phyloP scores from a whole-genome alignment of 148 eudicot species.

The Vaccinium corymbosum region DNA sequence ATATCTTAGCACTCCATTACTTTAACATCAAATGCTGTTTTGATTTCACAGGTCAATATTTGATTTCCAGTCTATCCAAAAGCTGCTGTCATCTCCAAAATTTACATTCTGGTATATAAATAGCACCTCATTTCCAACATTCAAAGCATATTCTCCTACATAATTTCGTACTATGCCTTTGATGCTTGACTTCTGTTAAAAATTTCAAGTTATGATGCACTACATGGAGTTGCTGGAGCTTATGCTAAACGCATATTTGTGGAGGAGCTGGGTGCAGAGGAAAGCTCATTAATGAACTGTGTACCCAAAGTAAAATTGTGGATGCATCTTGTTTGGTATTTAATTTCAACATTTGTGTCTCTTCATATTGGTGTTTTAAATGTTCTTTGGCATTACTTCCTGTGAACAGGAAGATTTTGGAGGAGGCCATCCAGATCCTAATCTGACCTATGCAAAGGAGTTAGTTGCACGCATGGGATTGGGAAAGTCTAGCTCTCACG shows the following conservation, averaged over 20 bases:
- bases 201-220: slow-evolving; percentile 73
- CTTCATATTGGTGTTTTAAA: too few species aligned
- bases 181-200: slow-evolving; percentile 8
- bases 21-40: slow-evolving; percentile 1
- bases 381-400: background rate
- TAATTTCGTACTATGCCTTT: background rate
- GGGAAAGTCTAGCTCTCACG: slow-evolving; percentile 53
- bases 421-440: slow-evolving; percentile 98
- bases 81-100: slow-evolving; percentile 77
- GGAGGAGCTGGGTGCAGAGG: slow-evolving; percentile 84
- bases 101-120: slow-evolving; percentile 76
- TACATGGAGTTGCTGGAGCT: slow-evolving; percentile 96
- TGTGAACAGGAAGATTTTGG: slow-evolving; percentile 85
- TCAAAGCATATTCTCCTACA: background rate
- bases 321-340: background rate
- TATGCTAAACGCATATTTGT: slow-evolving; percentile 87
- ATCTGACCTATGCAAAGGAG: slow-evolving; percentile 95
- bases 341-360: too few species aligned
- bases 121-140: background rate
- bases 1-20: background rate
- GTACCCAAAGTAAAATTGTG: slow-evolving; percentile 63
- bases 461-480: slow-evolving; percentile 94
- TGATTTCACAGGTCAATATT: slow-evolving; percentile 63
- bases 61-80: slow-evolving; percentile 73
- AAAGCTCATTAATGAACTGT: slow-evolving; percentile 75